Evolutionary conservation across 108 stramenopile genomes (phyloP).

Genomic region (Schizochytrium sp.): DNA sequence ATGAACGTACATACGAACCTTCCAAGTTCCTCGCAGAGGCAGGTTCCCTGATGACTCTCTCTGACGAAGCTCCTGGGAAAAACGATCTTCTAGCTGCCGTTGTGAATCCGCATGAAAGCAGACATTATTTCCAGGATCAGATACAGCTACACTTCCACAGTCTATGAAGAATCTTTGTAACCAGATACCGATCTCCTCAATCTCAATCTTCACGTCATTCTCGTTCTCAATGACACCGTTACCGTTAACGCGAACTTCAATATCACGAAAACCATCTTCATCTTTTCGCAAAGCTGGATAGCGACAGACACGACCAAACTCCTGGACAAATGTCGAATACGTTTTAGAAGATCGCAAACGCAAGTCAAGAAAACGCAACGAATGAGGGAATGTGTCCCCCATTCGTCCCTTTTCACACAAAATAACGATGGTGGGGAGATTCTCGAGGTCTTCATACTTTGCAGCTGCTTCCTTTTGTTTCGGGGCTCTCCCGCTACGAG

Average conservation of each 20-base stretch:
- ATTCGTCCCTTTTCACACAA: constrained; percentile 57
- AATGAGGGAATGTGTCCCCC: constrained; percentile 62
- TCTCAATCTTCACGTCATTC: not conserved
- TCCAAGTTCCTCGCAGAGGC: not conserved
- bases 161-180: not conserved
- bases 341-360: not conserved
- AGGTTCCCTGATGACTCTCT: not conserved
- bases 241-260: not conserved
- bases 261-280: not conserved
- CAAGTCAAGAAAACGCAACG: constrained; percentile 16
- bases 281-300: not conserved
- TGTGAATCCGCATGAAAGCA: not conserved
- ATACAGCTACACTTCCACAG: not conserved
- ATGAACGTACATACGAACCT: not conserved
- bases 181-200: not conserved
- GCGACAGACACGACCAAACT: constrained; percentile 57
- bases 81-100: not conserved
- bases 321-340: constrained; percentile 31
- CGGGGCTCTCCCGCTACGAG: not conserved
- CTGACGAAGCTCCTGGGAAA: not conserved
- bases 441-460: constrained; percentile 53
- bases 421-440: constrained; percentile 52
- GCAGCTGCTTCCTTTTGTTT: not conserved
- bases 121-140: not conserved
- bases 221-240: not conserved